Evolutionary conservation across 176 grass and related monocot genomes (phyloP), one percentile per base, ranked within the genome.

Genomic region (Eleusine coracana): DNA sequence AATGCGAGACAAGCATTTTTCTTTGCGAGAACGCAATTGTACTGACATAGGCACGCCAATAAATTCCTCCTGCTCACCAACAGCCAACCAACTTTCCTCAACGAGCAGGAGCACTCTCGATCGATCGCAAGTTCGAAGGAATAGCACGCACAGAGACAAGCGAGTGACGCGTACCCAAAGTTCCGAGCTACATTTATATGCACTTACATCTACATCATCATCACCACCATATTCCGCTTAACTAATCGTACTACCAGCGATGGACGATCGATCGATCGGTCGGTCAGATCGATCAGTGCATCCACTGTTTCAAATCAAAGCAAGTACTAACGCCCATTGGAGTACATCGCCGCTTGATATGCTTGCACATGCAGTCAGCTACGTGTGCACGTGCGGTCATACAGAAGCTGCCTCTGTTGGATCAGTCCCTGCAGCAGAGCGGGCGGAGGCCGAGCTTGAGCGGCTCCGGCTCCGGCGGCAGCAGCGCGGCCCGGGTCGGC

Each of bases 341-440:
- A 25, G 25, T 25, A 70, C 76, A 85, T 82, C 68, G 51, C 27
- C 41, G 79, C 39, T 87, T 74, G 55, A 45, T 89, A 18, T n/a
- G 45, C 11, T 7, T 64, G 77, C 70, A 39, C 64, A 76, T 28
- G 71, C 68, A 78, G 16, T 10, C 1, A 49, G 39, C 49, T 20
- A 79, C 36, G 1, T 17, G 56, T 44, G 56, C 79, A 76, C 72
- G 65, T 76, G 65, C 54, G 21, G 18, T 5, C 41, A 10, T 42
- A 5, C 52, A 36, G 12, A 59, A 5, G 15, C 21, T 58, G 16
- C 17, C 41, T 46, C 36, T 1, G 52, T 14, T 37, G 28, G 70
- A 50, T 70, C 38, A 89, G 81, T 97, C 95, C 84, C 83, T 86
- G 90, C 90, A 94, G 62, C 90, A 93, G 49, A 97, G 86, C 7